Base-by-base conservation (phyloP, 1,139 yeast genomes). In the Yamadazyma taylorii region DNA sequence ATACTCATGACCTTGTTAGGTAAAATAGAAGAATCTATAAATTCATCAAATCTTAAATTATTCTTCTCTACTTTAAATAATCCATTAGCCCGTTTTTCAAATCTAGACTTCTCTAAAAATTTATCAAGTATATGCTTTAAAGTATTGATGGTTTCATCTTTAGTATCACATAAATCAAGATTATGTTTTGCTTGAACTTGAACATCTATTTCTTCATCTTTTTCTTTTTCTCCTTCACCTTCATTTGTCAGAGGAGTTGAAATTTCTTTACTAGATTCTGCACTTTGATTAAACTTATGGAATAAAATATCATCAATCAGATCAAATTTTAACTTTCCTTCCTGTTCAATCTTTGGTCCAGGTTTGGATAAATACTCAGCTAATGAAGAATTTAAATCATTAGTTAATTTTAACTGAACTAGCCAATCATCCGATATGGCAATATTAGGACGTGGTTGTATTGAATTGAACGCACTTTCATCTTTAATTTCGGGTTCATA, bases 381-480 rank as follows among this genome's bases (percentile, higher is more conserved):
- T 40, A 68, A 58, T 0, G 76, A 64, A 1, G 90, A 81, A 38
- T 71, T 67, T 29, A 73, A 56, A 24, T 75, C 75, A 35, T 78
- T 73, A 0, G 87, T 75, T 24, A 83, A 53, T 39, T 73, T 75
- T 34, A 84, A 57, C 49, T 83, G 90, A 11, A 74, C 69, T 17
- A 76, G 65, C 90, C 92, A 85, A 47, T 80, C 74, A 29, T 69
- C 68, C 2, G 85, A 69, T 0, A 71, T 66, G 1, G 81, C 75
- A 28, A 79, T 62, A 28, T 66, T 61, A 2, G 69, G 62, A 31
- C 55, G 51, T 8, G 52, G 53, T 41, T 57, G 63, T 30, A 70
- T 60, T 4, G 40, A 48, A 33, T 64, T 60, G 45, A 69, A 70
- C 1, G 53, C 53, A 5, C 51, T 47, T 5, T 60, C 70, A 38